Conservation (phyloP, 768 basidiomycete genomes). For the Termitomyces sp. region DNA sequence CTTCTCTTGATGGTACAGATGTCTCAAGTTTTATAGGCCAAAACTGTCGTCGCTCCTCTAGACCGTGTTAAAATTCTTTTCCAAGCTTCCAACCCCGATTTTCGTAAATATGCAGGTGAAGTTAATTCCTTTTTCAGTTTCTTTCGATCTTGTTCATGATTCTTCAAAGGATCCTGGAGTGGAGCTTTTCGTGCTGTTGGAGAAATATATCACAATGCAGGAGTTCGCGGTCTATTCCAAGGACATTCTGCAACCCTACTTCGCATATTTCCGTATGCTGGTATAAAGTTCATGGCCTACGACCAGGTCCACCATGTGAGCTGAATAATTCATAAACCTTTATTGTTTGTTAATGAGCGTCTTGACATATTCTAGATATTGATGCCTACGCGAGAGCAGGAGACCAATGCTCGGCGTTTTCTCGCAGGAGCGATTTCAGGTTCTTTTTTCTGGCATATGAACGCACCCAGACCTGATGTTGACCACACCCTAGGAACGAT, state of each 20-base stretch:
- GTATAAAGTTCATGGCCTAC: conserved; percentile 96
- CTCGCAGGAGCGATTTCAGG: conserved; percentile 87
- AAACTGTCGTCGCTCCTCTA: conserved; percentile 91
- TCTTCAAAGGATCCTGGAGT: conserved; percentile 74
- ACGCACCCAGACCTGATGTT: neutral
- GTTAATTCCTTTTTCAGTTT: conserved; percentile 23
- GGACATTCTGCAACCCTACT: conserved; percentile 95
- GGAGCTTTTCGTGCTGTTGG: conserved; percentile 78
- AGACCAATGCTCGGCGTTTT: conserved; percentile 82
- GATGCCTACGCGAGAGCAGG: conserved; percentile 78
- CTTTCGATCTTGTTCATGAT: neutral
- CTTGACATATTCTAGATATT: conserved; percentile 50
- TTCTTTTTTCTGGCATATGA: conserved; percentile 29
- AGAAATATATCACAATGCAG: conserved; percentile 66
- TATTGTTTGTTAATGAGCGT: neutral
- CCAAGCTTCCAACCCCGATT: conserved; percentile 95
- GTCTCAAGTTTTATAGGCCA: conserved; percentile 55
- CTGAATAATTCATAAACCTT: neutral
- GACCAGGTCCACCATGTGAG: conserved; percentile 80
- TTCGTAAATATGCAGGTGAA: conserved; percentile 87
- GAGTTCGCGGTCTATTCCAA: conserved; percentile 83
- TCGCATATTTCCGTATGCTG: conserved; percentile 95
- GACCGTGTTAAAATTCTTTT: conserved; percentile 99
- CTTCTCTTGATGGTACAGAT: conserved; percentile 6
- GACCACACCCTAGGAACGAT: conserved; percentile 54